phyloP scores from a whole-genome alignment of 352 stramenopile species.

The Pythium angustatum region DNA sequence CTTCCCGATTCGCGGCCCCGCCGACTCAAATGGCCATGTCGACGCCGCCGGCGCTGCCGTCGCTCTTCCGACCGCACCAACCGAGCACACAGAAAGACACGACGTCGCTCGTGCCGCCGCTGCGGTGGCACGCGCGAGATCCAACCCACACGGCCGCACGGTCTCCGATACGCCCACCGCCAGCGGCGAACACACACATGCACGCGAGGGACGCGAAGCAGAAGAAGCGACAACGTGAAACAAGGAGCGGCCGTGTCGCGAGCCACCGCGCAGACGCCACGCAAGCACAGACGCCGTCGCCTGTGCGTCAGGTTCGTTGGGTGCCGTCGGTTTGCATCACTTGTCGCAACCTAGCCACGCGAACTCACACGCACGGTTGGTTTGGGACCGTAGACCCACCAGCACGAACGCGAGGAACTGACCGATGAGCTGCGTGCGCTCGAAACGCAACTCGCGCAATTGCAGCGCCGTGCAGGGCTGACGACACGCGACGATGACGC shows the following conservation, averaged over 20 bases:
- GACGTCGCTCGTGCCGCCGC: neutral
- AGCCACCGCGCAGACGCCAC: neutral
- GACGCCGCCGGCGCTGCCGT: neutral
- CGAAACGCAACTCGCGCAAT: neutral
- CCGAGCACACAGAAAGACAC: neutral
- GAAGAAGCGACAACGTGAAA: neutral
- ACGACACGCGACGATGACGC: neutral
- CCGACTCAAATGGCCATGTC: neutral
- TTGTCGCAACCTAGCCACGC: too few species aligned
- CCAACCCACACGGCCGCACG: neutral
- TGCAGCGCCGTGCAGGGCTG: constrained; percentile 1
- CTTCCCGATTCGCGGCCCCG: too few species aligned
- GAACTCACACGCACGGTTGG: too few species aligned
- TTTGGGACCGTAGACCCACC: neutral
- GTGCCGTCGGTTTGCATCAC: neutral
- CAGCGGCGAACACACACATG: too few species aligned
- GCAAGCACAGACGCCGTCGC: neutral
- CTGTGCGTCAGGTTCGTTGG: neutral
- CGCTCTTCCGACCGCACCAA: neutral
- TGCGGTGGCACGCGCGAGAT: neutral
- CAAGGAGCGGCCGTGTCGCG: too few species aligned
- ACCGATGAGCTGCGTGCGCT: neutral
- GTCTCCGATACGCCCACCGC: neutral
- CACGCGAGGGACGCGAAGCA: neutral
- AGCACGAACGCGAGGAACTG: constrained; percentile 11